Percentiles rank a stretch among this genome's conserved stretches.
Conservation (phyloP, 78 protist species). For the Emiliania huxleyi region DNA sequence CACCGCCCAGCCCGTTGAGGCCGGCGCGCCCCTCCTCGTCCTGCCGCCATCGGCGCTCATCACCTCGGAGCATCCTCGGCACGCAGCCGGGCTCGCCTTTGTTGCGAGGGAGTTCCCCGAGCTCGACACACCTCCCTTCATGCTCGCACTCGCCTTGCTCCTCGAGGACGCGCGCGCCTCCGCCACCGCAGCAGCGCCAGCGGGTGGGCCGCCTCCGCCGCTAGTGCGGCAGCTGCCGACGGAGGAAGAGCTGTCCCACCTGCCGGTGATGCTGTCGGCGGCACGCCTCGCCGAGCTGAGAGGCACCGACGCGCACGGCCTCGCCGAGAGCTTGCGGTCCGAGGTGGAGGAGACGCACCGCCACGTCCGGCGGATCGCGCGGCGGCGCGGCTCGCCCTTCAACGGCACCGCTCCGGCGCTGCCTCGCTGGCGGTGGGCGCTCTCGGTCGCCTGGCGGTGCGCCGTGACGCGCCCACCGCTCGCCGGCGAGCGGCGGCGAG, state of each 20-base stretch:
- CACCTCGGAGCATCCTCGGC: too few species aligned
- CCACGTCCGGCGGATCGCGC: background rate
- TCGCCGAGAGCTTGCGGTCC: background rate
- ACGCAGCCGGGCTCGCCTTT: background rate
- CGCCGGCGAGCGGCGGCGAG: background rate
- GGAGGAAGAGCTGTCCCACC: background rate
- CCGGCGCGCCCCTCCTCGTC: too few species aligned
- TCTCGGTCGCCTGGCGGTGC: background rate
- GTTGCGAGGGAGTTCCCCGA: background rate
- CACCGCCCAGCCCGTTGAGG: too few species aligned
- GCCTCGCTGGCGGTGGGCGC: background rate
- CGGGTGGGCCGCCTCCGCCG: background rate
- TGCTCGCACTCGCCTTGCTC: background rate
- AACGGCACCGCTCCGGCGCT: background rate
- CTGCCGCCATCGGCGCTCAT: too few species aligned
- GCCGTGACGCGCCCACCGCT: background rate
- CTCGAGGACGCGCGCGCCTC: background rate
- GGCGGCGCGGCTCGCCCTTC: background rate
- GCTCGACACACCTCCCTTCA: background rate
- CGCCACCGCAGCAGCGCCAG: background rate
- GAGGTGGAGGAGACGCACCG: background rate
- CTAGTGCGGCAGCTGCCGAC: background rate
- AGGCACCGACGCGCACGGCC: background rate
- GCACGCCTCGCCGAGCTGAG: background rate
- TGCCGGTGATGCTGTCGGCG: background rate